Evolutionary conservation across 2,329 filamentous ascomycete genomes (phyloP), one percentile per base, ranked within the genome.

Genomic region (Seiridium cupressi): DNA sequence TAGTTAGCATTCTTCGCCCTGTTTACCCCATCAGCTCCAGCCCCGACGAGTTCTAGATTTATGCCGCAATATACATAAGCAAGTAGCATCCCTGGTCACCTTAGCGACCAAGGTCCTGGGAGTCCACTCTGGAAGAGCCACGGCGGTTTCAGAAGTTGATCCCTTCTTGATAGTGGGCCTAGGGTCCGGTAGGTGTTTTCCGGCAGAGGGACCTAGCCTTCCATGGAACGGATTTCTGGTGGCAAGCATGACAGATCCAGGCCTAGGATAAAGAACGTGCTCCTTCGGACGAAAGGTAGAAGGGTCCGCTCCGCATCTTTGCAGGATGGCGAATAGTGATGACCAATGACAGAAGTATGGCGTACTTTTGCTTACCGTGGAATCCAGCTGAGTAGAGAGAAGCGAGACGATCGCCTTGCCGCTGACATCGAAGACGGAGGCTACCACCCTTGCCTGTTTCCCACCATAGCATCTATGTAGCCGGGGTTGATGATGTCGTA

Each of bases 71-170:
- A 18, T 35, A n/a, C 13, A n/a, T 31, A 46, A 38, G 44, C 55
- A 57, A 18, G 44, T 31, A 47, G 26, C 6, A 46, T 38, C 42
- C 55, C 34, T 57, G 35, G 11, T 34, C n/a, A 40, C n/a, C 40
- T 31, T 55, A 38, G 44, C 38, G 40, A 44, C n/a, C 26, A 36
- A 36, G 38, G 38, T 11, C 40, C 31, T 11, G 26, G 35, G 8
- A 35, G 31, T 8, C 47, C 38, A 13, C 35, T 31, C 48, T 35
- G 32, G 26, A 51, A 48, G 57, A 59, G 31, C 42, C 49, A n/a
- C 54, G 31, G 47, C 48, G 38, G 57, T 59, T 59, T 59, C 57
- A 59, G 57, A 54, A 59, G 57, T 34, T 48, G 57, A 59, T 59
- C 48, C 44, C 26, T 35, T 58, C 32, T 53, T 9, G 47, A 5